phyloP scores from a whole-genome alignment of 2,329 filamentous ascomycete genomes.

The Aaosphaeria pasadenensis region DNA sequence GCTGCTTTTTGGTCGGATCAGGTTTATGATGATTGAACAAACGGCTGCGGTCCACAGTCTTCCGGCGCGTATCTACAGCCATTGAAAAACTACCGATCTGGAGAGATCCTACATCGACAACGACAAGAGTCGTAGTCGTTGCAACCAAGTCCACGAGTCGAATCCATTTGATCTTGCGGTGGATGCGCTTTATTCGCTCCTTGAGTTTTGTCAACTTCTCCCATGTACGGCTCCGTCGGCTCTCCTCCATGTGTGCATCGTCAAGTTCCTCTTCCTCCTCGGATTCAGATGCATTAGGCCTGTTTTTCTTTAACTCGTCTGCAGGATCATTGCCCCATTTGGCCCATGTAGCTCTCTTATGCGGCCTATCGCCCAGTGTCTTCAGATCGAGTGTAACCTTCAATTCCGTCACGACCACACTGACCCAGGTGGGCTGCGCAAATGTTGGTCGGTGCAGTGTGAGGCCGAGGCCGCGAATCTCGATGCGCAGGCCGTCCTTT shows the following conservation, averaged over 20 bases:
- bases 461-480: slow-evolving; percentile 84
- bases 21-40: slow-evolving; percentile 69
- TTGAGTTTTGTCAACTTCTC: slow-evolving; percentile 73
- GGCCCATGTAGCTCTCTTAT: slow-evolving; percentile 26
- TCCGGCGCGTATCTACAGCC: slow-evolving; percentile 84
- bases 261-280: slow-evolving; percentile 13
- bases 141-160: slow-evolving; percentile 86
- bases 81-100: slow-evolving; percentile 82
- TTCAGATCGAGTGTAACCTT: slow-evolving; percentile 78
- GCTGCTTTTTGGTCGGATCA: slow-evolving; percentile 55
- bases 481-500: slow-evolving; percentile 82
- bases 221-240: slow-evolving; percentile 70
- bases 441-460: slow-evolving; percentile 92
- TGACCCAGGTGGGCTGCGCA: slow-evolving; percentile 94
- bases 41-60: slow-evolving; percentile 85
- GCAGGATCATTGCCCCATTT: slow-evolving; percentile 30
- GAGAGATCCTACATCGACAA: slow-evolving; percentile 78
- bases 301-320: slow-evolving; percentile 15
- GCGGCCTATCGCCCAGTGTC: slow-evolving; percentile 50
- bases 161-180: slow-evolving; percentile 84
- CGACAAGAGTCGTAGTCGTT: slow-evolving; percentile 71
- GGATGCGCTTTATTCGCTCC: slow-evolving; percentile 80
- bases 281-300: slow-evolving; percentile 16
- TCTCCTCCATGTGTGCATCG: slow-evolving; percentile 31
- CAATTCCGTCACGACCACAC: slow-evolving; percentile 81